phyloP scores from a whole-genome alignment of 371 early-diverging fungal species.

The Mortierella sp. region DNA sequence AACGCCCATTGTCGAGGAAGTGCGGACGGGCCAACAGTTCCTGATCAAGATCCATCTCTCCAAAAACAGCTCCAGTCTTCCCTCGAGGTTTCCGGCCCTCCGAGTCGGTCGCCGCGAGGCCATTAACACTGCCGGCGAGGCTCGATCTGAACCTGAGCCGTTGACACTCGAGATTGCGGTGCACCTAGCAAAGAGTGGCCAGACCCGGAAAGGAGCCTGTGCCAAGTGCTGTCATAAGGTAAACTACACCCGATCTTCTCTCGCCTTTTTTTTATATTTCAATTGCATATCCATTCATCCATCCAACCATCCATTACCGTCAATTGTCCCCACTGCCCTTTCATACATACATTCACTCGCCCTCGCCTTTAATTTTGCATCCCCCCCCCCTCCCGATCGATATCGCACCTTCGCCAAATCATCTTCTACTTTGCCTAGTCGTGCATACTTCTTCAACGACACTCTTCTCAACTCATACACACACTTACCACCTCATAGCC shows the following conservation, averaged over 20 bases:
- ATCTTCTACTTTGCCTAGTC: background rate
- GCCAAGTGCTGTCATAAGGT: constrained; percentile 57
- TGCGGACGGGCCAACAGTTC: constrained; percentile 53
- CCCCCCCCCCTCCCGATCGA: constrained; percentile 37
- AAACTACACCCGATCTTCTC: background rate
- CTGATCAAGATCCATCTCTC: constrained; percentile 48
- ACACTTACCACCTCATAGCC: too few species aligned
- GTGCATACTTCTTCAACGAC: background rate
- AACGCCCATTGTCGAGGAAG: constrained; percentile 41
- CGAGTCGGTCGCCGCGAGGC: constrained; percentile 45
- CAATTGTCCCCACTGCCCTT: background rate
- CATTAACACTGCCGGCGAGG: constrained; percentile 51
- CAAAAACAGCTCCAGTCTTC: background rate
- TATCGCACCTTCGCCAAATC: constrained; percentile 22
- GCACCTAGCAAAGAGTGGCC: constrained; percentile 43
- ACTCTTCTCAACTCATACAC: too few species aligned
- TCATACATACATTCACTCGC: background rate
- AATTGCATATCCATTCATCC: background rate
- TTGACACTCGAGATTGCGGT: constrained; percentile 45
- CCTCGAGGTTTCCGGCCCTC: constrained; percentile 25
- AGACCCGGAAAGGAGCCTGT: constrained; percentile 39
- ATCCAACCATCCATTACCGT: background rate
- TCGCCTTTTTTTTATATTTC: background rate
- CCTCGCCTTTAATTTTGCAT: constrained; percentile 7
- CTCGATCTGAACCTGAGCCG: constrained; percentile 32